Conservation (phyloP, 1,284 basidiomycete genomes). For the Malassezia caprae region DNA sequence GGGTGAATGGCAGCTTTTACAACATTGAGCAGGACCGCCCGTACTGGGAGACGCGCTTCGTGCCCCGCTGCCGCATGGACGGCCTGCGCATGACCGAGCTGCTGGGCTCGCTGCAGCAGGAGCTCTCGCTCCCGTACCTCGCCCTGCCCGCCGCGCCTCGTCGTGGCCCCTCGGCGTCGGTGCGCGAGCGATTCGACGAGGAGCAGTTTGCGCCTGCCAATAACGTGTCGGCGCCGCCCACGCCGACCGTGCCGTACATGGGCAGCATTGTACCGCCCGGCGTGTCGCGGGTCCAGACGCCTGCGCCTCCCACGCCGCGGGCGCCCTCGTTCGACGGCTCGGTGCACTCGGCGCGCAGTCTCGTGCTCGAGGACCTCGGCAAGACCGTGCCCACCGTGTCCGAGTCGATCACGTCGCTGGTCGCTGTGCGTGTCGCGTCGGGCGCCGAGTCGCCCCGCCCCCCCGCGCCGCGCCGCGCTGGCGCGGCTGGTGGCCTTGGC, state of each 20-base stretch:
- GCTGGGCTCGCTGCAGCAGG: constrained; percentile 43
- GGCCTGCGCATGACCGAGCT: constrained; percentile 46
- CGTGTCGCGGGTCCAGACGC: background rate
- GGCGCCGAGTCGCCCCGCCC: background rate
- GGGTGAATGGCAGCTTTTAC: constrained; percentile 48
- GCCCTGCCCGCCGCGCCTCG: constrained; percentile 25
- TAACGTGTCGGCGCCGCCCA: background rate
- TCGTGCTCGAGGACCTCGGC: constrained; percentile 6
- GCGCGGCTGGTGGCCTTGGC: background rate
- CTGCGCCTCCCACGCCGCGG: background rate
- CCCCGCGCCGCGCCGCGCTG: background rate
- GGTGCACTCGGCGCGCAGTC: background rate
- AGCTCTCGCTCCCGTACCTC: constrained; percentile 42
- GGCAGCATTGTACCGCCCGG: background rate
- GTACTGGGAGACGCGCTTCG: constrained; percentile 42
- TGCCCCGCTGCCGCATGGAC: constrained; percentile 47
- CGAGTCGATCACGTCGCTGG: constrained; percentile 8
- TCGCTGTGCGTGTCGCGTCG: constrained; percentile 4
- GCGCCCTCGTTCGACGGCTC: background rate
- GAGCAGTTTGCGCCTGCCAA: constrained; percentile 30
- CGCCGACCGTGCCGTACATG: background rate
- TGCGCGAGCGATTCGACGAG: constrained; percentile 36
- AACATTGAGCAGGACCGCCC: constrained; percentile 46
- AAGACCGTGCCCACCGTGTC: constrained; percentile 13
- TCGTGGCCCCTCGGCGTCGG: constrained; percentile 9